Base-by-base conservation (phyloP, 176 grass and related monocot species). In the Carex myosuroides region DNA sequence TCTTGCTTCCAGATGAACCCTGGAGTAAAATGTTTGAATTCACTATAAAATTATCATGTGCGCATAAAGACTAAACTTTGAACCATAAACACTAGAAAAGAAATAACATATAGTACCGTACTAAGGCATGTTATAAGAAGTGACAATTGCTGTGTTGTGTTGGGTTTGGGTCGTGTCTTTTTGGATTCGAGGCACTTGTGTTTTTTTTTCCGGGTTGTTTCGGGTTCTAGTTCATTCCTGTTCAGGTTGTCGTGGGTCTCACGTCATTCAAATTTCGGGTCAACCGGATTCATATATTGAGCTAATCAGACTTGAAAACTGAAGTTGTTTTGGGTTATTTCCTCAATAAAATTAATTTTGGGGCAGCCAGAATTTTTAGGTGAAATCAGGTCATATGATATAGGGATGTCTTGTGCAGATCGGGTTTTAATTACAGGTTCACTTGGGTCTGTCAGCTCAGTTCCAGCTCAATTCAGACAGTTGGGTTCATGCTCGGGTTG, bases 1-100 rank as follows among this genome's bases (percentile, higher is more conserved):
- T 98, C 88, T 98, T 98, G 88, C 92, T 90, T 60, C 88, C 91
- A 3, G 95, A 35, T 3, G 92, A 98, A 57, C 89, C 90, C 95
- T 98, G 88, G 16, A 35, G 13, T 37, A 56, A 46, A 66, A 56
- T 81, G 10, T 41, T 5, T 58, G 24, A 39, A 77, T 56, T 64
- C 10, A 42, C 33, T 8, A 50, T 42, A 16, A 61, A 50, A 3
- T 65, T 22, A 82, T 65, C 14, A 46, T 46, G n/a, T 21, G 32
- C 35, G 20, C 5, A 46, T 35, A 13, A 5, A 32, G 18, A 5
- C 1, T 32, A 77, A 33, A 77, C 6, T 17, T 50, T 50, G 35
- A 68, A 63, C 39, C 60, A 54, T 67, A 32, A 11, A 64, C 46
- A 1, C 3, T 52, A 56, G 3, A 32, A n/a, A 37, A 26, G 3